Evolutionary conservation across 2,329 filamentous ascomycete species (phyloP), one percentile per base, ranked within the genome.

Genomic region (Aspergillus vadensis): DNA sequence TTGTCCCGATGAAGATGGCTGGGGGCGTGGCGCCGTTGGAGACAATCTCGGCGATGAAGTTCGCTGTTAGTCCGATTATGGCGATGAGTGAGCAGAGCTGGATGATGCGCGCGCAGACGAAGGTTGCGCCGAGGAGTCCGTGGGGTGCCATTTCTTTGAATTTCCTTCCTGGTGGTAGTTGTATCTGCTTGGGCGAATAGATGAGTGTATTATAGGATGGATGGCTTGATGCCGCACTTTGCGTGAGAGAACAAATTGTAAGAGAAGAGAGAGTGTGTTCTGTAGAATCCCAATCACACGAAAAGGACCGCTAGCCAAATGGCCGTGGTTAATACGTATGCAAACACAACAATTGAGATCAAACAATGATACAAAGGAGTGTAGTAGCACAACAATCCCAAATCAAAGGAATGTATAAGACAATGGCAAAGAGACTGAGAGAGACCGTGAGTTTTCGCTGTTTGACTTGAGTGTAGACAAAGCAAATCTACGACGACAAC

Each of bases 41-140:
- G 48, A 91, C 86, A 73, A 96, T 92, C 68, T 91, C 84, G 23
- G 87, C 83, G 70, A 96, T 88, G 77, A 97, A 96, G 76, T 93
- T 92, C 70, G 89, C 86, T 0, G 87, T 87, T 74, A 97, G 86
- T 49, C 92, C 91, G 65, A 96, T 89, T 66, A 95, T 87, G 60
- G 88, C 82, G 60, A 95, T 82, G 72, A 97, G 88, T 25, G 86
- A 86, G 64, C 90, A 78, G 61, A 86, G 83, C 74, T 96, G 88
- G 67, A 93, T 82, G 60, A 84, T 82, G 51, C 93, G 88, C 67
- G 89, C 85, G 66, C 87, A 80, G 60, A 91, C 87, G 80, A 96
- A 96, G 67, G 89, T 90, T 69, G 89, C 86, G 75, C 90, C 91
- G 67, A 95, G 80, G 74, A 89, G 89, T 69, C 91, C 89, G 75